Base-by-base conservation (phyloP, 192 early-diverging fungal species). In the Geranomyces michiganensis region DNA sequence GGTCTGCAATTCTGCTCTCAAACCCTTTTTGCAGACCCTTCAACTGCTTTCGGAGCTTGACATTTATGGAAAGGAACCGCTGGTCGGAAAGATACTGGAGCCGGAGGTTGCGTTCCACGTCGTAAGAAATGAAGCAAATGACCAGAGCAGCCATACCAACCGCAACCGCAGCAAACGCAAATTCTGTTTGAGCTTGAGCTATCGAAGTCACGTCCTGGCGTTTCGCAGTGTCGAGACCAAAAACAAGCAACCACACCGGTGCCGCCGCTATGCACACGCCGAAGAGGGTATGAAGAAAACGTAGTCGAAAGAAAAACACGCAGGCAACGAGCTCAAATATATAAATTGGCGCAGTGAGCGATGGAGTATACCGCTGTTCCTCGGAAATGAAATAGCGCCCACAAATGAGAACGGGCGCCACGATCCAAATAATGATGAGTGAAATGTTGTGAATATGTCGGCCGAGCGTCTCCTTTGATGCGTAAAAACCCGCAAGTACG, bases 11-110 rank as follows among this genome's bases (percentile, higher is more conserved):
- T 32, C 72, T 66, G 22, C 78, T 74, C 6, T 51, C 68, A 53
- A 55, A 79, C n/a, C 68, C 48, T 41, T 63, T 45, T 62, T 85
- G 77, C 43, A 83, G 56, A 14, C 81, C 81, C 49, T 77, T 78
- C 60, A 85, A 65, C 72, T 85, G 84, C 45, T 72, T 73, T 27
- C 75, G 72, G 17, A 85, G 67, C 62, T 85, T 85, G 19, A 51
- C 55, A 51, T 82, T 82, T 45, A 81, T 80, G 9, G 70, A 65
- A 12, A 81, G 32, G 68, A 81, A 82, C 22, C 79, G 51, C 32
- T 81, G 76, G 63, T 85, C 76, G 30, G 74, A 77, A 13, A 85
- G 62, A 62, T 80, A 85, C 71, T 85, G 84, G 14, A 78, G 69
- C 45, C 84, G 73, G 17, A 73, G 33, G 36, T 72, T 74, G 19